Conservation (phyloP, 2,329 filamentous ascomycete species). For the Sporothrix variecibatus region DNA sequence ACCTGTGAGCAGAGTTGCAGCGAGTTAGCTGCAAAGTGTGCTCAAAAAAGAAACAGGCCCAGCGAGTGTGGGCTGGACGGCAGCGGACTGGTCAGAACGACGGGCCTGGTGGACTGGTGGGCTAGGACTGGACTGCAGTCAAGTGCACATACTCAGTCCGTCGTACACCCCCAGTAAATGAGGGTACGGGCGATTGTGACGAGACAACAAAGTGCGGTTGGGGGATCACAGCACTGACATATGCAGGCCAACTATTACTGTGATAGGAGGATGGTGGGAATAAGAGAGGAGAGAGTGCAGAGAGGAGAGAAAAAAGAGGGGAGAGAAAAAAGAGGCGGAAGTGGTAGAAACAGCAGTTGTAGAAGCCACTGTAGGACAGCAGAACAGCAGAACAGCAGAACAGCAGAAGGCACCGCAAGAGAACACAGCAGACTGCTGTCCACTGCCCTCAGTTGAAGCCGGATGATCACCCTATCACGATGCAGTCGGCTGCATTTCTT, state of each 20-base stretch:
- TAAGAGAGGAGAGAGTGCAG: neutral
- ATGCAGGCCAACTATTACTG: conserved; percentile 32
- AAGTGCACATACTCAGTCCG: no score
- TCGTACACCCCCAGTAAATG: neutral
- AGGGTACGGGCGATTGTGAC: neutral
- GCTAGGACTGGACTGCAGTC: neutral
- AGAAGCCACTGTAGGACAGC: neutral
- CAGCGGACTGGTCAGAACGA: neutral
- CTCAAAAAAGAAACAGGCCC: conserved; percentile 1
- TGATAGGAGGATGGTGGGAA: conserved; percentile 31
- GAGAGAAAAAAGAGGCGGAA: neutral
- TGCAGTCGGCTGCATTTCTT: neutral
- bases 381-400: neutral
- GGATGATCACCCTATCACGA: neutral
- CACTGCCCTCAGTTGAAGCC: neutral
- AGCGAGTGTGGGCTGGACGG: neutral
- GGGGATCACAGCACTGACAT: conserved; percentile 32
- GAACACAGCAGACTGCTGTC: neutral
- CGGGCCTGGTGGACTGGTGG: neutral
- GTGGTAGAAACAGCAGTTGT: neutral
- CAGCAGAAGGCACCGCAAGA: neutral
- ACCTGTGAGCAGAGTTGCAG: conserved; percentile 17
- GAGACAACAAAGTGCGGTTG: neutral
- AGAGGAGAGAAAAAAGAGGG: neutral
- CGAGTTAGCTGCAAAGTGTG: neutral